These are phyloP conservation scores for Selaginella moellendorffii DNA, from an alignment of 75 land plant species.

Conservation along the genomic window DNA sequence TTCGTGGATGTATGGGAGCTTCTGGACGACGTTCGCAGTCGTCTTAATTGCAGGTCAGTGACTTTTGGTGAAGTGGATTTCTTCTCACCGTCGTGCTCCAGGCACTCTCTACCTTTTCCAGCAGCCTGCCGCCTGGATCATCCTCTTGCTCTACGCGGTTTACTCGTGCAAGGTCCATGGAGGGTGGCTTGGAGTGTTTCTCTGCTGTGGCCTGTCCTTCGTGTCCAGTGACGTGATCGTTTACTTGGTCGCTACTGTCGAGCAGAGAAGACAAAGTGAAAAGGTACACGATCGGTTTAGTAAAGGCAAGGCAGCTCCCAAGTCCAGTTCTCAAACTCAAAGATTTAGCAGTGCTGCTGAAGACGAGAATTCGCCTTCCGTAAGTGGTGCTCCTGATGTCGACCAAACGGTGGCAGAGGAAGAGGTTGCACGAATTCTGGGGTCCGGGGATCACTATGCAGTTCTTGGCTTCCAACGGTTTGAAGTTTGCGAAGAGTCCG, in stretches of 20 bases:
- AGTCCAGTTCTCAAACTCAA: not conserved
- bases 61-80: not conserved
- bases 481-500: constrained; percentile 45
- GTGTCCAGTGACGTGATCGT: constrained; percentile 59
- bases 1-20: constrained; percentile 88
- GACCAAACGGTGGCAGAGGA: constrained; percentile 60
- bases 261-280: constrained; percentile 17
- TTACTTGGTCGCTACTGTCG: constrained; percentile 34
- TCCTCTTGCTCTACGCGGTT: constrained; percentile 38
- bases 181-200: constrained; percentile 66
- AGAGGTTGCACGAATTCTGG: constrained; percentile 64
- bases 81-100: not conserved
- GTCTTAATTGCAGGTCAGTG: constrained; percentile 48
- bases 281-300: constrained; percentile 6
- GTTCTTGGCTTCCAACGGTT: constrained; percentile 76
- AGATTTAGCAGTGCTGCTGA: not conserved
- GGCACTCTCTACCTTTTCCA: not conserved
- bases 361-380: no score
- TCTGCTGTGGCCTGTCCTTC: constrained; percentile 61
- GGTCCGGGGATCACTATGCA: constrained; percentile 77
- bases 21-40: constrained; percentile 64
- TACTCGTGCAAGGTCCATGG: constrained; percentile 54
- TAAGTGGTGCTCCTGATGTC: constrained; percentile 48
- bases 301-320: constrained; percentile 7
- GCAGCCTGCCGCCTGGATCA: not conserved